Percentiles rank a stretch among this genome's conserved stretches.
phyloP scores from a whole-genome alignment of 129 eudicot species.

The Rutidosis leptorrhynchoides region DNA sequence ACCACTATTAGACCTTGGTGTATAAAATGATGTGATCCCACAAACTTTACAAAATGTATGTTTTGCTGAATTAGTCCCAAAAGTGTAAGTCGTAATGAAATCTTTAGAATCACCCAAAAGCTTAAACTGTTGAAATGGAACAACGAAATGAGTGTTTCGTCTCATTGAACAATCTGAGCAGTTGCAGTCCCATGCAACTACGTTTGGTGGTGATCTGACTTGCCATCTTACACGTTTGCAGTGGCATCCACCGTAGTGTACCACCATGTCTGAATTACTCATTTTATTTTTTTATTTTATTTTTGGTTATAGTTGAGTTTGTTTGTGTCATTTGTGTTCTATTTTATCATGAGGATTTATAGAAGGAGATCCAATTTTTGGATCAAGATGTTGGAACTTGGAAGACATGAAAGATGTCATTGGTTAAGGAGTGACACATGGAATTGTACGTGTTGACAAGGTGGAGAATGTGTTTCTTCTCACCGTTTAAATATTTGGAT shows the following conservation, averaged over 20 bases:
- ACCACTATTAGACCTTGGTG: constrained; percentile 70
- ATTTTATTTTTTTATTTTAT: no score
- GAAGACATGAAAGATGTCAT: background rate
- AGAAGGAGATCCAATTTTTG: no score
- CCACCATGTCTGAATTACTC: constrained; percentile 19
- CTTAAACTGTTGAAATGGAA: constrained; percentile 23
- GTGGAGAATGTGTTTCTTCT: no score
- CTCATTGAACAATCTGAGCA: constrained; percentile 74
- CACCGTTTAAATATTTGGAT: no score
- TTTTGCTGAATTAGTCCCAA: constrained; percentile 70
- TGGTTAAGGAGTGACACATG: background rate
- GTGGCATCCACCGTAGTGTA: constrained; percentile 81
- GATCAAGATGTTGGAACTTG: no score
- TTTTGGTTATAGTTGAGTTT: no score
- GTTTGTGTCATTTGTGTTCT: no score
- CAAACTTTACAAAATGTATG: constrained; percentile 79
- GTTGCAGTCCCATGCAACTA: constrained; percentile 71
- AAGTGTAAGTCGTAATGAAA: constrained; percentile 67
- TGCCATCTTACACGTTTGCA: constrained; percentile 66
- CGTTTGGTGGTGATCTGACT: constrained; percentile 45
- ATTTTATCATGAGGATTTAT: no score
- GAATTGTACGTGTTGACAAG: background rate
- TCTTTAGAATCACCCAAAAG: constrained; percentile 43
- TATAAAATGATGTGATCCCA: constrained; percentile 82
- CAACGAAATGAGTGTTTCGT: constrained; percentile 35